Conservation (phyloP, 1,139 yeast genomes). For the Hanseniaspora uvarum region DNA sequence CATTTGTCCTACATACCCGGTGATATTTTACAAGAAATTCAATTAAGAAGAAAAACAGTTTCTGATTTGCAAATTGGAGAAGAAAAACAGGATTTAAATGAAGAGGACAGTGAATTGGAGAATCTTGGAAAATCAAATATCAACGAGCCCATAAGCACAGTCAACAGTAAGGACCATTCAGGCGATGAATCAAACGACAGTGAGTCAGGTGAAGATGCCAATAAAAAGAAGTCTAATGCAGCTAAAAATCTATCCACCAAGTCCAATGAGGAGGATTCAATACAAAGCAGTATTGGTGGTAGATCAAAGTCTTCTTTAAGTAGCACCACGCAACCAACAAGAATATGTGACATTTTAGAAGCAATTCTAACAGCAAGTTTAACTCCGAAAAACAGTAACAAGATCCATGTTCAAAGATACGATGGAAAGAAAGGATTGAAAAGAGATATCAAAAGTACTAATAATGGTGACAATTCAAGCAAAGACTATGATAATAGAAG, state of each 20-base stretch:
- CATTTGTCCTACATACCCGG: constrained; percentile 15
- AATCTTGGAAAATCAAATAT: background rate
- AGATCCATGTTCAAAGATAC: constrained; percentile 55
- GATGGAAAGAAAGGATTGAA: constrained; percentile 43
- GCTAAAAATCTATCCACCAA: background rate
- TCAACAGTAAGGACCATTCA: background rate
- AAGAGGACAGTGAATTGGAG: background rate
- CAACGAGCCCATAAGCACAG: background rate
- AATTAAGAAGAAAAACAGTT: constrained; percentile 14
- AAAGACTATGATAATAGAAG: background rate
- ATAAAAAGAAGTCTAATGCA: background rate
- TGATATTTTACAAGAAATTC: constrained; percentile 3
- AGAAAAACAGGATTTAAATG: background rate
- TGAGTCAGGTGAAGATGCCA: constrained; percentile 7
- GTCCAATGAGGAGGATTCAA: constrained; percentile 1
- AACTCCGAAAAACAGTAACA: constrained; percentile 20
- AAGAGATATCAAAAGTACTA: constrained; percentile 20
- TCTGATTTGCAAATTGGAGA: background rate
- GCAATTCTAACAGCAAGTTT: constrained; percentile 58
- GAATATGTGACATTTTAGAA: constrained; percentile 66
- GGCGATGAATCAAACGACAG: constrained; percentile 4
- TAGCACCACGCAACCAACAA: constrained; percentile 20
- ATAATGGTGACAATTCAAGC: background rate
- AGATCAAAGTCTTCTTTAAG: constrained; percentile 10
- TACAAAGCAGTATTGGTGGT: constrained; percentile 16